Conservation (phyloP, 1,284 basidiomycete genomes). For the Phellinidium pouzarii region DNA sequence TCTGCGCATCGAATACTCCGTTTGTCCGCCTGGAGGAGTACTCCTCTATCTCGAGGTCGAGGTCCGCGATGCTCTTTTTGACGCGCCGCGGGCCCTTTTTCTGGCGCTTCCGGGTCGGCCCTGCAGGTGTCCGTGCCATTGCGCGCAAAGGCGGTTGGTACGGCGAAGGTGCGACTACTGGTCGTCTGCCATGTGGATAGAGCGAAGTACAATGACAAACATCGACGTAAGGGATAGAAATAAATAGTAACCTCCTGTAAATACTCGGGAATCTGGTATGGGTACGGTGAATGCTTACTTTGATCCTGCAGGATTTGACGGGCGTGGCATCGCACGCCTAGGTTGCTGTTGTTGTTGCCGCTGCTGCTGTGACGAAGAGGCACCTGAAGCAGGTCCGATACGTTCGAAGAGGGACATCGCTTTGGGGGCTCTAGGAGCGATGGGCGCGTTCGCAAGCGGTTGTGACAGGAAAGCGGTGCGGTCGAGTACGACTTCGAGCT, state of each 20-base stretch:
- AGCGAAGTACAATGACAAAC: background rate
- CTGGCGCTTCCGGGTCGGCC: slow-evolving; percentile 6
- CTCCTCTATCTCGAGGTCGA: slow-evolving; percentile 23
- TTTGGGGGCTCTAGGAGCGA: background rate
- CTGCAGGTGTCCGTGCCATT: slow-evolving; percentile 9
- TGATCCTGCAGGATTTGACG: background rate
- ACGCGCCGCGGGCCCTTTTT: slow-evolving; percentile 24
- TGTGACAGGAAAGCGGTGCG: background rate
- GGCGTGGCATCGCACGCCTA: background rate
- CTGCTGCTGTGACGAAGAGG: background rate
- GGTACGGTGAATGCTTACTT: background rate
- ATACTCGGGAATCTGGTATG: background rate
- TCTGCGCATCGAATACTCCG: background rate
- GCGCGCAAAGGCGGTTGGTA: slow-evolving; percentile 12
- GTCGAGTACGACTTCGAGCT: slow-evolving; percentile 15
- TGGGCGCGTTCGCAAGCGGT: background rate
- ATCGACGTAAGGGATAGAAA: too few species aligned
- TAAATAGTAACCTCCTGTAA: background rate
- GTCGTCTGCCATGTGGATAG: background rate
- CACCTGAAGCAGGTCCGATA: background rate
- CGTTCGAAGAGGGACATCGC: slow-evolving; percentile 11
- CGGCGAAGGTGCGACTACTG: background rate
- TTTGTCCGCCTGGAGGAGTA: slow-evolving; percentile 13
- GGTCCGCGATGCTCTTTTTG: slow-evolving; percentile 21
- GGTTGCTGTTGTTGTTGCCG: background rate